A percentile compares a stretch with the other conserved stretches of the same genome.
phyloP scores from a whole-genome alignment of 2,329 filamentous ascomycete species.

The Chrysoporthe deuterocubensis region DNA sequence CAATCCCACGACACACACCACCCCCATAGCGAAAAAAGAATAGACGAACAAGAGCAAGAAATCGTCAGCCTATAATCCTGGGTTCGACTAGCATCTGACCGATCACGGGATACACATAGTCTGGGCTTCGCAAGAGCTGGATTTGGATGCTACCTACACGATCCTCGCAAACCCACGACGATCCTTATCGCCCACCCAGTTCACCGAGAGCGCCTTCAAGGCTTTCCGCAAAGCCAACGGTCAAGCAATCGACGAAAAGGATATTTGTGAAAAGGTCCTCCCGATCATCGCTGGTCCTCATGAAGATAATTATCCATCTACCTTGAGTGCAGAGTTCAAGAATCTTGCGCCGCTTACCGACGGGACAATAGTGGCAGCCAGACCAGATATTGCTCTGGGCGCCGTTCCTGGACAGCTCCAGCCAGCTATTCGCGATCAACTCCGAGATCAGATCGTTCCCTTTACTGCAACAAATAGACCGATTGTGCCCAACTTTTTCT shows the following conservation, averaged over 20 bases:
- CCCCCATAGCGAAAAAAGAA: constrained; percentile 20
- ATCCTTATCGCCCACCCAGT: constrained; percentile 43
- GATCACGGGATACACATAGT: constrained; percentile 39
- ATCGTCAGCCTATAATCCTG: constrained; percentile 37
- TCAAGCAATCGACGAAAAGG: constrained; percentile 21
- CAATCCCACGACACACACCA: constrained; percentile 12
- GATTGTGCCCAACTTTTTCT: constrained; percentile 46
- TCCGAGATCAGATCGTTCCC: constrained; percentile 39
- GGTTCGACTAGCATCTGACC: constrained; percentile 36
- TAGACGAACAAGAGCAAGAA: constrained; percentile 32
- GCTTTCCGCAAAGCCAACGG: constrained; percentile 37
- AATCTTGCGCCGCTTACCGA: constrained; percentile 43
- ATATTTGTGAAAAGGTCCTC: constrained; percentile 39
- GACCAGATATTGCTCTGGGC: constrained; percentile 41
- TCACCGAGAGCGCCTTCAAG: constrained; percentile 37
- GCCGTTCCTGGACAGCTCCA: constrained; percentile 29
- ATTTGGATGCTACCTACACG: constrained; percentile 38
- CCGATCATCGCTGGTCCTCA: constrained; percentile 37
- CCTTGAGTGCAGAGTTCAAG: constrained; percentile 37
- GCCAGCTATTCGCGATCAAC: constrained; percentile 32
- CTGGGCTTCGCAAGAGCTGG: constrained; percentile 36
- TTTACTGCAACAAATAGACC: constrained; percentile 38
- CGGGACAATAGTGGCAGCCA: constrained; percentile 34
- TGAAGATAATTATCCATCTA: constrained; percentile 33
- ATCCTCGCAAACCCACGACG: constrained; percentile 35